Conservation (phyloP, 495 filamentous ascomycete species). For the Sabuloglossum arenarium region DNA sequence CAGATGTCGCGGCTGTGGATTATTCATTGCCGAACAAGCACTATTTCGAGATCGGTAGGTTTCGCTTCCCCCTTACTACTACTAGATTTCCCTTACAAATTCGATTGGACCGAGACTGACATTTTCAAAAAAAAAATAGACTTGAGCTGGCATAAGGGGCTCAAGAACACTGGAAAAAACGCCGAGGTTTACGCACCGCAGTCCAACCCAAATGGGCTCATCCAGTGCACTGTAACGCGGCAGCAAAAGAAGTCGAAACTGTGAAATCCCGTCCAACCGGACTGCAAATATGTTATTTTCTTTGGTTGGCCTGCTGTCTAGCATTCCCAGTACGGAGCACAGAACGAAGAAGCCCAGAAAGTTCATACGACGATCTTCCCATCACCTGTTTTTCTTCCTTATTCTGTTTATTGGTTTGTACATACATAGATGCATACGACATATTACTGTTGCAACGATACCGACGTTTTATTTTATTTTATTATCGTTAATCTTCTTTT, state of each 20-base stretch:
- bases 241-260: conserved; percentile 20
- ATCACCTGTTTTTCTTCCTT: too few species aligned
- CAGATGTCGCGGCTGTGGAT: conserved; percentile 48
- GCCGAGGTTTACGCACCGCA: conserved; percentile 93
- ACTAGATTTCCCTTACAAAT: too few species aligned
- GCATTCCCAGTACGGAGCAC: not conserved
- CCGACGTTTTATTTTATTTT: too few species aligned
- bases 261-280: conserved; percentile 3
- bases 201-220: conserved; percentile 80
- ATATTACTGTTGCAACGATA: too few species aligned
- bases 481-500: too few species aligned
- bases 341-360: not conserved
- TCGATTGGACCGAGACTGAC: not conserved
- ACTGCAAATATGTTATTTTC: not conserved
- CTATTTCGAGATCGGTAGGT: conserved; percentile 91
- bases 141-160: conserved; percentile 87
- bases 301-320: too few species aligned
- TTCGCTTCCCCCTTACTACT: conserved; percentile 2
- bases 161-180: conserved; percentile 92
- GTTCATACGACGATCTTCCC: too few species aligned
- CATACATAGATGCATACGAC: too few species aligned
- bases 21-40: conserved; percentile 94
- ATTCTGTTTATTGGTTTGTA: too few species aligned
- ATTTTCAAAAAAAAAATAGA: conserved; percentile 43
- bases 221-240: conserved; percentile 80